Base-by-base conservation (phyloP, 352 stramenopile genomes). In the Phytophthora pistaciae region DNA sequence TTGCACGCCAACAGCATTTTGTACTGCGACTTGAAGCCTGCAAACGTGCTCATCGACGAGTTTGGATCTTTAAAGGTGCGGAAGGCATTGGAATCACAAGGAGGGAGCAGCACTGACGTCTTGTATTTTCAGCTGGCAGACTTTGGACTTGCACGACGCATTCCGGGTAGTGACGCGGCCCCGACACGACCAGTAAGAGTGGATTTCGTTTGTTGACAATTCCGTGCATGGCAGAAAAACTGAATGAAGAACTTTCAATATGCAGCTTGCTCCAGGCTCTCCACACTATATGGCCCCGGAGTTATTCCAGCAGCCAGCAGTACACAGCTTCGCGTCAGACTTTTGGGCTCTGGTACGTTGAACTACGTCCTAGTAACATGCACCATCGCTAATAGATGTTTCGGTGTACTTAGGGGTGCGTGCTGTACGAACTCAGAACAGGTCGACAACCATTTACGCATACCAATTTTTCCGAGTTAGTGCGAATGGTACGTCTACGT, bases 221-320 rank as follows among this genome's bases (percentile, higher is more conserved):
- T 38, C 5, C 9, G 23, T 14, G 23, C 2, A 13, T 21, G 33
- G 6, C 5, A 25, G 3, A 27, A n/a, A 54, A 36, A 20, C 23
- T 31, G 18, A 44, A 31, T 0, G 13, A 56, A 56, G 23, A n/a
- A 5, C 4, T 55, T 61, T 7, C 6, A 25, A 27, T 42, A 11
- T 46, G 23, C 63, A 92, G 79, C 75, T 94, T 57, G 78, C 75
- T 14, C 78, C 84, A 36, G 93, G 92, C 6, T 96, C 89, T 4
- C 91, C 92, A 0, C 91, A 92, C 62, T 98, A 98, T 72, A 98
- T 98, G 93, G 92, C 94, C 1, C 93, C 94, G 0, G 94, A 98
- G 61, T 77, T 98, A 29, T 98, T 98, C 65, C 82, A 93, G 7
- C 79, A 93, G 20, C 77, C 87, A 18, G 83, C 83, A 29, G 74